Evolutionary conservation across 2,329 filamentous ascomycete species (phyloP).

Genomic region (Sporothrix mexicana): DNA sequence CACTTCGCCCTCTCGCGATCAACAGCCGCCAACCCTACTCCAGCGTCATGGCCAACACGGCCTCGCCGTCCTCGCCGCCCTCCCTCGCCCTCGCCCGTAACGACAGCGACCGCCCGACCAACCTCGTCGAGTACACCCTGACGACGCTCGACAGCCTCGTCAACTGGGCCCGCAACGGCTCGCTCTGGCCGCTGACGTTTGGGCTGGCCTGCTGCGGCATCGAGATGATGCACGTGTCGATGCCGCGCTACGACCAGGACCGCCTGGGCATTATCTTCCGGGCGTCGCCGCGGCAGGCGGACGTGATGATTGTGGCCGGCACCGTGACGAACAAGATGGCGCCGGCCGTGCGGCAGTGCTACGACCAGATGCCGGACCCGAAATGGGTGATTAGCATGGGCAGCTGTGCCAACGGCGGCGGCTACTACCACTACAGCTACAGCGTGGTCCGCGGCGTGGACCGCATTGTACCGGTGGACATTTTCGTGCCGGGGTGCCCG

Average conservation of each 20-base stretch:
- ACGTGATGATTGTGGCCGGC: constrained; percentile 92
- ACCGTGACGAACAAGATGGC: constrained; percentile 97
- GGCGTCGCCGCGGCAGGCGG: constrained; percentile 82
- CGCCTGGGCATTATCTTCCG: constrained; percentile 88
- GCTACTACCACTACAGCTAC: constrained; percentile 77
- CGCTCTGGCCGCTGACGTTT: constrained; percentile 87
- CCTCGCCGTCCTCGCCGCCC: background rate
- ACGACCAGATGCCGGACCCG: constrained; percentile 96
- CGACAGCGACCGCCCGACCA: background rate
- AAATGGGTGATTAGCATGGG: constrained; percentile 79
- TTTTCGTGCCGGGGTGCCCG: constrained; percentile 55
- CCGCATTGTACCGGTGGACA: constrained; percentile 68
- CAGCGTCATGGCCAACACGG: background rate
- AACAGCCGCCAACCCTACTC: background rate
- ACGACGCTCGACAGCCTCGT: background rate
- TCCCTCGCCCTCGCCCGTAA: background rate
- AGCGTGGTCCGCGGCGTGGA: constrained; percentile 68
- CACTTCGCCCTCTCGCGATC: background rate
- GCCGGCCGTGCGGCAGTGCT: constrained; percentile 83
- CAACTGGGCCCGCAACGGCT: constrained; percentile 84
- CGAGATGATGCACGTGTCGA: constrained; percentile 92
- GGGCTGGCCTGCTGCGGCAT: constrained; percentile 86
- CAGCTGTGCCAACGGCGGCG: constrained; percentile 72
- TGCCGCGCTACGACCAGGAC: constrained; percentile 84
- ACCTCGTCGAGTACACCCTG: constrained; percentile 14